Evolutionary conservation across 805 yeast genomes (phyloP).

Genomic region (Schizosaccharomyces osmophilus): DNA sequence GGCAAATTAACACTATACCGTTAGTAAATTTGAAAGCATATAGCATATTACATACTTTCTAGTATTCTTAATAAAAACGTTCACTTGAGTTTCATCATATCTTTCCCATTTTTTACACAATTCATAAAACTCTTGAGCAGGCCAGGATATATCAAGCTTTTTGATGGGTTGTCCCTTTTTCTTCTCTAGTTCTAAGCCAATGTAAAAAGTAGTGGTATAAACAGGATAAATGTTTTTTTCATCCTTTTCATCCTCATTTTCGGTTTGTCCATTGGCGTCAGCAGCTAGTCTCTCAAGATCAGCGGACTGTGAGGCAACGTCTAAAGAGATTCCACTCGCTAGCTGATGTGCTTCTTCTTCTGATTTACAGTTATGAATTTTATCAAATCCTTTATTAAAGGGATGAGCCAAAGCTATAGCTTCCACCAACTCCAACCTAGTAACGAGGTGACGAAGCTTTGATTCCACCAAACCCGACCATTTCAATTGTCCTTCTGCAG

Average conservation of each 20-base stretch:
- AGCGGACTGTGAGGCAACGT: constrained; percentile 14
- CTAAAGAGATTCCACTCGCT: constrained; percentile 30
- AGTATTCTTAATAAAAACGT: constrained; percentile 45
- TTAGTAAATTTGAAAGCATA: background rate
- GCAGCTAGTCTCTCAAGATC: constrained; percentile 6
- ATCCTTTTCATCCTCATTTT: constrained; percentile 6
- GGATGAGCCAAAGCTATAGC: constrained; percentile 79
- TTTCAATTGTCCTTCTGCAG: constrained; percentile 58
- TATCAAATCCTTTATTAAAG: constrained; percentile 50
- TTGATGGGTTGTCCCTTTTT: constrained; percentile 17
- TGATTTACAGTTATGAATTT: constrained; percentile 23
- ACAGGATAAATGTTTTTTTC: constrained; percentile 16
- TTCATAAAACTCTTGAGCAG: constrained; percentile 70
- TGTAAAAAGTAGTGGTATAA: constrained; percentile 49
- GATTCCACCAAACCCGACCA: constrained; percentile 91
- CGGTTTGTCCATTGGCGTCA: constrained; percentile 4
- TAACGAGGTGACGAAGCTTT: constrained; percentile 55
- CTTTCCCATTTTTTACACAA: constrained; percentile 51
- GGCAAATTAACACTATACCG: constrained; percentile 41
- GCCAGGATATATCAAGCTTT: constrained; percentile 54
- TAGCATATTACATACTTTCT: constrained; percentile 21
- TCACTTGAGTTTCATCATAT: constrained; percentile 35
- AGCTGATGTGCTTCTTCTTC: constrained; percentile 34
- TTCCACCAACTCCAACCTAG: constrained; percentile 51
- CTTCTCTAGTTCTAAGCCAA: constrained; percentile 45